Evolutionary conservation across 768 basidiomycete genomes (phyloP), one percentile per base, ranked within the genome.

Genomic region (Boletus edulis): DNA sequence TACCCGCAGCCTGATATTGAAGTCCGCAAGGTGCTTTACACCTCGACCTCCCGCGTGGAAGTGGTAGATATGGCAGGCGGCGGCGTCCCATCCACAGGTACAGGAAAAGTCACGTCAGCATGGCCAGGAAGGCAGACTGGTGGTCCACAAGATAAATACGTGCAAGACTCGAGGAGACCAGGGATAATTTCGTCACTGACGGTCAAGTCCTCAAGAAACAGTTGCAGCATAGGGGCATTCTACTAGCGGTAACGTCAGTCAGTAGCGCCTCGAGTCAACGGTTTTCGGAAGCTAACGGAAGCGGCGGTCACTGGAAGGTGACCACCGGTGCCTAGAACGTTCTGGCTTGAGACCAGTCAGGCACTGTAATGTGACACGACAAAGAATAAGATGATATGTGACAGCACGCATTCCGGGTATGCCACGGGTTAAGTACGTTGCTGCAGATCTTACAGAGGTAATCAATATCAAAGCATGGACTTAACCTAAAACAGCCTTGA

Each of bases 401-500:
- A 44, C 43, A 53, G 18, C 20, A 34, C 22, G 12, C 3, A 22
- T 3, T 22, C 22, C 22, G 22, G 22, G 22, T 22, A 22, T 3
- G 22, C 22, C 22, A 22, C 22, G 22, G 22, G 22, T 22, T 22
- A 2, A 22, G 22, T 22, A 22, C 22, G 22, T 22, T 22, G 22
- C 22, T 22, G 22, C 22, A 22, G 22, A 22, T 22, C 37, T 45
- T 45, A 51, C 43, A 37, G 5, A 3, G 11, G 14, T 18, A 22
- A 22, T 22, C 22, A 22, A 38, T 44, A 31, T 31, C 1, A 49
- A 43, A 42, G 18, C 22, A 47, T 24, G 22, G 20, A n/a, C 22
- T 81, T 63, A 89, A 48, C 84, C 80, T 56, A 89, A 68, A 11
- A 89, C 70, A 24, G 78, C 78, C 62, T 82, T 86, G 38, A 92